Evolutionary conservation across 176 grass and related monocot species (phyloP), one percentile per base, ranked within the genome.

Genomic region (Eragrostis nindensis): DNA sequence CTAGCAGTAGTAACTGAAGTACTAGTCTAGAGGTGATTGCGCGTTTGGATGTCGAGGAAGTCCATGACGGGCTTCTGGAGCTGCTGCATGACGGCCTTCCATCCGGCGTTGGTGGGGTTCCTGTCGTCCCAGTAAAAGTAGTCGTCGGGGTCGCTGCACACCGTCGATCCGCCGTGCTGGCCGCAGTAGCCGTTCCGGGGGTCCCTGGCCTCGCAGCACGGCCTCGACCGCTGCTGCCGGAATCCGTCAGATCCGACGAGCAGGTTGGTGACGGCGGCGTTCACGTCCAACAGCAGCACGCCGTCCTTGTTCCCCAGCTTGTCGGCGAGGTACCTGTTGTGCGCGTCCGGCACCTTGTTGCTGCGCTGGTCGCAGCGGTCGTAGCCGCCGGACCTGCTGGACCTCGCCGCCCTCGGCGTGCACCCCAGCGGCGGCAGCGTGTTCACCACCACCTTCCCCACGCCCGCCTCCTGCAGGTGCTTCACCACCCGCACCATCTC

Each of bases 401-500:
- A n/a, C 24, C 15, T 26, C 56, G 56, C 1, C 1, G 5, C 15
- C 40, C 4, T 11, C 22, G 74, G 74, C 22, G 22, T 7, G 74
- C 74, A 62, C 8, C 74, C 74, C 9, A 76, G 8, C n/a, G 74
- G 53, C 15, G 42, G 74, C 40, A 76, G 10, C 15, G 44, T 18
- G 74, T 76, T 76, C 1, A 76, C 74, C 0, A 76, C 56, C 0
- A 76, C 27, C 74, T 76, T 76, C 15, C 3, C 18, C 4, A 26
- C 74, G 9, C 74, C 74, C 8, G 62, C 14, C 4, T 62, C 24
- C 1, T 11, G 56, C 22, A 76, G 74, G 14, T 42, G 56, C 0
- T 6, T 3, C 56, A 62, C 24, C 41, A 5, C 44, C 0, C 1
- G 24, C 2, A 12, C 24, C 40, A 62, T 76, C 56, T 27, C 74